phyloP scores from a whole-genome alignment of 805 yeast genomes.

The Sugiyamaella boreocaroliniensis region DNA sequence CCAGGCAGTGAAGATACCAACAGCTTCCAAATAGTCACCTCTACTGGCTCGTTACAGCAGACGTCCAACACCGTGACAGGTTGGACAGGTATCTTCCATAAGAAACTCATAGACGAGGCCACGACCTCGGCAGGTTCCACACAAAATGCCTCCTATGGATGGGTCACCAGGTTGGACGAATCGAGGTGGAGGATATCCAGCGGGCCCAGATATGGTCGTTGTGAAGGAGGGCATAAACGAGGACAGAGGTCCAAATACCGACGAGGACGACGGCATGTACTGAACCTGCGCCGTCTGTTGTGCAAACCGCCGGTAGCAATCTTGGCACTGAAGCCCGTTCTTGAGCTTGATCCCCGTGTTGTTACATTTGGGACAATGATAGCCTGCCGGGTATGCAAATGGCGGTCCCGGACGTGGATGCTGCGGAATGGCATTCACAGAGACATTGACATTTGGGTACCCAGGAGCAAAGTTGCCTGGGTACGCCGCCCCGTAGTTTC shows the following conservation, averaged over 20 bases:
- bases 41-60: slow-evolving; percentile 2
- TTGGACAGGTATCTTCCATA: slow-evolving; percentile 55
- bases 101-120: slow-evolving; percentile 52
- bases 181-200: slow-evolving; percentile 33
- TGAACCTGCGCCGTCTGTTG: slow-evolving; percentile 31
- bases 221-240: slow-evolving; percentile 16
- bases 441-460: slow-evolving; percentile 9
- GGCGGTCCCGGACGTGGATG: slow-evolving; percentile 38
- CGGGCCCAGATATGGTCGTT: slow-evolving; percentile 11
- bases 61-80: slow-evolving; percentile 65
- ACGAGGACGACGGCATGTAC: slow-evolving; percentile 19
- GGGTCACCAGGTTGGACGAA: slow-evolving; percentile 75
- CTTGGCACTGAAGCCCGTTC: slow-evolving; percentile 59
- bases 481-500: no score
- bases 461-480: no score
- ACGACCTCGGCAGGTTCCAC: slow-evolving; percentile 66
- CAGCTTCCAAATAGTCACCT: no score
- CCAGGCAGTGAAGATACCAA: no score
- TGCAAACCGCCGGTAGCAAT: slow-evolving; percentile 63
- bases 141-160: slow-evolving; percentile 59
- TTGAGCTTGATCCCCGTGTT: slow-evolving; percentile 62
- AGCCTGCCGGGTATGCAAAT: slow-evolving; percentile 59
- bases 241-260: slow-evolving; percentile 11
- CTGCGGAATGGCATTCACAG: neutral
- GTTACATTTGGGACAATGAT: slow-evolving; percentile 58